Base-by-base conservation (phyloP, 2,329 filamentous ascomycete species). In the Aureobasidium sp. region DNA sequence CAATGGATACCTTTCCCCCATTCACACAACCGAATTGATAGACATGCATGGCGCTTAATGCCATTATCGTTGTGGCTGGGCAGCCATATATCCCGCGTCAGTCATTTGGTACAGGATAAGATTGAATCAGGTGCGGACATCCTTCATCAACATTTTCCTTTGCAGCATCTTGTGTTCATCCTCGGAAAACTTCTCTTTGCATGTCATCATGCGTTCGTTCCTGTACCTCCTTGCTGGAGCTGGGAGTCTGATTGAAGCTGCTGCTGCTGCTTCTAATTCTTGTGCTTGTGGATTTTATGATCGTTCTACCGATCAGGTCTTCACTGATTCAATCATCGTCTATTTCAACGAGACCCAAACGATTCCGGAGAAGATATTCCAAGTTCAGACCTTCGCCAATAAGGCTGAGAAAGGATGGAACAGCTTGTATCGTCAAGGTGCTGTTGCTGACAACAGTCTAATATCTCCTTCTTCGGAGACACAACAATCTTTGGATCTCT, bases 291-390 rank as follows among this genome's bases (percentile, higher is more conserved):
- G 79, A 9, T 81, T 76, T 62, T 74, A 74, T 62, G 78, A 81
- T 64, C 62, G 66, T 1, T 63, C 67, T 11, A 75, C 74, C 1
- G 67, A 71, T 7, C 66, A 72, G 17, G 64, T 79, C 17, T 81
- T 75, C 64, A 81, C 78, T 0, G 79, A 81, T 51, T 76, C 76
- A 5, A 73, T 78, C 29, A 78, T 81, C 55, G 70, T 78, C 5
- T 81, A 81, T 68, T 81, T 81, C 73, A 81, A 81, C 66, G 79
- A 81, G 64, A 78, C 78, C 4, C 66, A 66, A 11, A 68, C 58
- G 12, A 61, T 76, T 15, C 71, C 73, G 20, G 62, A 67, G 3
- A 61, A 71, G 11, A 29, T 37, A 5, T 78, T 81, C 59, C 57
- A 74, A 11, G 68, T 73, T 5, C 72, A 78, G 63, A 66, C 73